Conservation (phyloP, 2,329 filamentous ascomycete species). For the Scytalidium lignicola region DNA sequence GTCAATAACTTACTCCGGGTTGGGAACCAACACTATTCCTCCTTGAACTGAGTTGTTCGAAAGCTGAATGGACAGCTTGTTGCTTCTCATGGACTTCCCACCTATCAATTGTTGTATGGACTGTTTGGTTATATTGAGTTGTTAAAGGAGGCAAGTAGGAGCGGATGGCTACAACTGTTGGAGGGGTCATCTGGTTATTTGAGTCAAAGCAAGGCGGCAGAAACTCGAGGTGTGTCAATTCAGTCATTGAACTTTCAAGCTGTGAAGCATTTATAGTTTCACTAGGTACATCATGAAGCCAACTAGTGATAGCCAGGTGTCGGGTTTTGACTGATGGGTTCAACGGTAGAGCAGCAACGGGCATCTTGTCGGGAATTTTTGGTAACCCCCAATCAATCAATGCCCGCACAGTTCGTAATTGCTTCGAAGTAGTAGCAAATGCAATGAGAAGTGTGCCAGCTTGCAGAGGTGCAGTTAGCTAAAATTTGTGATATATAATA, state of each 20-base stretch:
- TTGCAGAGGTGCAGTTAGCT: constrained; percentile 11
- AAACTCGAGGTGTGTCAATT: constrained; percentile 71
- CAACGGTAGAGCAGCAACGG: constrained; percentile 40
- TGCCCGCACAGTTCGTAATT: constrained; percentile 70
- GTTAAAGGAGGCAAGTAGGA: constrained; percentile 51
- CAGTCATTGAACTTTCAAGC: constrained; percentile 46
- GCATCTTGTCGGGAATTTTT: constrained; percentile 50
- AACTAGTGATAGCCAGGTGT: constrained; percentile 53
- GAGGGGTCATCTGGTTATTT: constrained; percentile 30
- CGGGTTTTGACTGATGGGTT: constrained; percentile 50
- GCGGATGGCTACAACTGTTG: constrained; percentile 69
- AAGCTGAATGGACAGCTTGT: constrained; percentile 67
- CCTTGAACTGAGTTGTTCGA: constrained; percentile 68
- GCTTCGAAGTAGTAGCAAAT: constrained; percentile 63
- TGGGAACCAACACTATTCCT: constrained; percentile 43
- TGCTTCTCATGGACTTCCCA: constrained; percentile 71
- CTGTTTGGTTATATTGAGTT: constrained; percentile 55
- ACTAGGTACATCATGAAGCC: constrained; percentile 30
- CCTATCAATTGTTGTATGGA: constrained; percentile 70
- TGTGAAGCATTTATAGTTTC: constrained; percentile 34
- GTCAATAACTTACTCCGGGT: constrained; percentile 20
- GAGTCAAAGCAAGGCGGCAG: constrained; percentile 61
- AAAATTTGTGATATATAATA: not conserved
- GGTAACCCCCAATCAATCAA: constrained; percentile 67
- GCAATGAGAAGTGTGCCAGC: constrained; percentile 53